Evolutionary conservation across 176 grass and related monocot species (phyloP).

Genomic region (Triticum timopheevii): DNA sequence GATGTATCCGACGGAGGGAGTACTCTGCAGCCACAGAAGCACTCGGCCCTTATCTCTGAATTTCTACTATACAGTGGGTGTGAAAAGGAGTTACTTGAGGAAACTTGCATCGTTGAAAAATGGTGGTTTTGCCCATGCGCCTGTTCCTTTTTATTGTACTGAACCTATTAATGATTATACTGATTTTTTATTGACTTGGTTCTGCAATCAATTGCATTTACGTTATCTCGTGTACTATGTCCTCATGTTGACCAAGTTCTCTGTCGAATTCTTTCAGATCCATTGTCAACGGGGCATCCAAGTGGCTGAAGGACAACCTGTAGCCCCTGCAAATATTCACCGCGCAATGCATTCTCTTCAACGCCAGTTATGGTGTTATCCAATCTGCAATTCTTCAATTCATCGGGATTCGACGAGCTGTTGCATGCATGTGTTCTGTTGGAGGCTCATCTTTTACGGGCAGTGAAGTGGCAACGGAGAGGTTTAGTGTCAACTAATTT

Average conservation of each 20-base stretch:
- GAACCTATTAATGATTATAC: background rate
- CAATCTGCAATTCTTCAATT: too few species aligned
- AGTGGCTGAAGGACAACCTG: conserved; percentile 72
- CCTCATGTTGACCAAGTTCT: background rate
- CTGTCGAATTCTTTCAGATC: conserved; percentile 50
- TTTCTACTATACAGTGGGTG: conserved; percentile 55
- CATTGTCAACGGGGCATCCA: conserved; percentile 48
- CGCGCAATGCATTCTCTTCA: background rate
- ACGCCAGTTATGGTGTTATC: background rate
- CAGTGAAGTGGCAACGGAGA: background rate
- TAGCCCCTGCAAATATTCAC: conserved; percentile 47
- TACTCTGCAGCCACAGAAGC: conserved; percentile 5
- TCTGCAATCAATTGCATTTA: background rate
- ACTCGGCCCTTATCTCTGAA: background rate
- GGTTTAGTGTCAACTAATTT: conserved; percentile 27
- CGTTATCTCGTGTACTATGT: background rate
- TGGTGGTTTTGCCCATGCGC: conserved; percentile 34
- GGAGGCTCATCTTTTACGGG: conserved; percentile 21
- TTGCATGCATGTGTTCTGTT: conserved; percentile 19
- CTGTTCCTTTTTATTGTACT: background rate
- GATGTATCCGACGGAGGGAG: background rate
- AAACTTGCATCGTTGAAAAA: conserved; percentile 74
- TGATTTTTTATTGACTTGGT: background rate
- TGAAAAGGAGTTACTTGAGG: conserved; percentile 84
- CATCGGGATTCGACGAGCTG: background rate